Conservation (phyloP, 148 eudicot genomes). For the Selenicereus undatus region DNA sequence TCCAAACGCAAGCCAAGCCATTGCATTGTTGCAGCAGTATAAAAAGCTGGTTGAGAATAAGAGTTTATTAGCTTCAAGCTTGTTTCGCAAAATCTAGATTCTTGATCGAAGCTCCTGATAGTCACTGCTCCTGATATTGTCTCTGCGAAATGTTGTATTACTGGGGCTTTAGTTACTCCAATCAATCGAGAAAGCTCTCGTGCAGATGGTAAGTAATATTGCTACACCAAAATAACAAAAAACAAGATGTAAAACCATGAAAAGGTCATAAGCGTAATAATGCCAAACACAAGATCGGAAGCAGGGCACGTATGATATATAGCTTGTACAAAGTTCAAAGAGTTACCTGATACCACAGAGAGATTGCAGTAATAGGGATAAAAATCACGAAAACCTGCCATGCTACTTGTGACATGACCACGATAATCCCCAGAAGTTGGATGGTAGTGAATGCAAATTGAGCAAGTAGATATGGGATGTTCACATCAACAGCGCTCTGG, state of each 20-base stretch:
- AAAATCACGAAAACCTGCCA: constrained; percentile 71
- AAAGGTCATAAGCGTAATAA: not conserved
- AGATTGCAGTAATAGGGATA: constrained; percentile 50
- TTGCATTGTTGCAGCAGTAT: constrained; percentile 52
- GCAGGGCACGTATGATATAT: not conserved
- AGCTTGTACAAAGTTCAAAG: not conserved
- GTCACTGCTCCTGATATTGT: constrained; percentile 64
- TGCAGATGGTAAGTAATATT: constrained; percentile 54
- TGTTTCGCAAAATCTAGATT: constrained; percentile 42
- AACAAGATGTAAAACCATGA: not conserved
- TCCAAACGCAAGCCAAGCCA: constrained; percentile 67
- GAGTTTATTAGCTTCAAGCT: constrained; percentile 42
- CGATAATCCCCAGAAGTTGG: constrained; percentile 55
- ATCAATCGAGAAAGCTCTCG: constrained; percentile 54
- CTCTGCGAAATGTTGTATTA: constrained; percentile 67
- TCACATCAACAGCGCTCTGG: constrained; percentile 58
- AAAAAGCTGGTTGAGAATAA: constrained; percentile 57
- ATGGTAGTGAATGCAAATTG: constrained; percentile 48
- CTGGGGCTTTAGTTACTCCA: constrained; percentile 70
- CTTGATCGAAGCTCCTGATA: constrained; percentile 63
- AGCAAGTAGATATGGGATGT: constrained; percentile 40
- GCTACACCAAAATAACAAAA: constrained; percentile 31
- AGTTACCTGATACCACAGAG: constrained; percentile 59
- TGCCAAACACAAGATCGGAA: not conserved
- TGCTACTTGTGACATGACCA: constrained; percentile 64